Evolutionary conservation across 108 stramenopile genomes (phyloP), one percentile per base, ranked within the genome.

Genomic region (Licmophora abbreviata): DNA sequence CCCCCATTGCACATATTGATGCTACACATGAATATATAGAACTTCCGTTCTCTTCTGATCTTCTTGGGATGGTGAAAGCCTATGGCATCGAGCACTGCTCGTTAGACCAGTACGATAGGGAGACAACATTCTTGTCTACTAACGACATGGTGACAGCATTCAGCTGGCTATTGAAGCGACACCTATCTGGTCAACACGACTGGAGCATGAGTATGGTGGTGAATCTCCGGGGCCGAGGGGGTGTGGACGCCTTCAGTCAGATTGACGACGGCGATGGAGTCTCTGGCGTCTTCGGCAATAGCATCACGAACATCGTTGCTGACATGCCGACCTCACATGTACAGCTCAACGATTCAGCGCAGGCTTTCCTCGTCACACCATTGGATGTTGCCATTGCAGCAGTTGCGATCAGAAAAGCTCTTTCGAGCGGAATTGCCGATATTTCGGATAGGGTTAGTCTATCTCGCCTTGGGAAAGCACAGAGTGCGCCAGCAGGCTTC

Each of bases 81-180:
- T 48, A 51, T 42, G 65, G 65, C 1, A 54, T 55, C 53, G 44
- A 26, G 5, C 21, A 58, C n/a, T 65, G 58, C n/a, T 2, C 31
- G 15, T 10, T 31, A 20, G 20, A 48, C 22, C 25, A 41, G 11
- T 10, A 12, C 26, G 4, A 23, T 32, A 14, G 28, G 26, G 48
- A 29, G 5, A 18, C 40, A 17, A 23, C 32, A 20, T 66, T 60
- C 40, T 58, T 66, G 14, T 66, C 65, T 25, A 60, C 59, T 32
- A 66, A 66, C 42, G 65, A 66, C 34, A 60, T 66, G 65, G 30
- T 66, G 25, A 54, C 65, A 15, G 65, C 65, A 29, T 54, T 54
- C 29, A 53, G 65, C 18, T 66, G 65, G 65, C 23, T 66, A 40
- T 18, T 66, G 11, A 60, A 66, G 29, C 55, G 65, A 29, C 43